Base-by-base conservation (phyloP, 1,284 basidiomycete genomes). In the Cutaneotrichosporon spelunceum region DNA sequence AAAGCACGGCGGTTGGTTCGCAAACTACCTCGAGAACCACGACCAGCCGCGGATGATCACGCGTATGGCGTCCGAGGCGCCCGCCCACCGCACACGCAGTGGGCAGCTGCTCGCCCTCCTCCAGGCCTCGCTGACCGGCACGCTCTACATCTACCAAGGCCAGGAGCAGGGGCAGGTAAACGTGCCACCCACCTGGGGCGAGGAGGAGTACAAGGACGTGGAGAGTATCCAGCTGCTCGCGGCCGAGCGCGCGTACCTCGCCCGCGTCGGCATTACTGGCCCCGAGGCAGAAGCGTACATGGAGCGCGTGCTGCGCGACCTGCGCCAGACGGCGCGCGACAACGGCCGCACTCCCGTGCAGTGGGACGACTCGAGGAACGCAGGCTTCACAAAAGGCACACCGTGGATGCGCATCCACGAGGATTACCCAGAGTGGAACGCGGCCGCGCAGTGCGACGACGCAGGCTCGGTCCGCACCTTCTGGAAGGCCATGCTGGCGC, bases 391-490 rank as follows among this genome's bases (percentile, higher is more conserved):
- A 4, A 81, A 82, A 0, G 67, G 63, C 30, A 81, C 76, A 13
- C 87, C 88, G 0, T 91, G 88, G 89, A 90, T 90, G 87, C 81
- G 86, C 13, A 84, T 88, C 8, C 87, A 88, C 68, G 87, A 88
- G 34, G 87, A 89, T 68, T 88, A 86, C 70, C 66, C 62, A 16
- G 68, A 75, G 2, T 88, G 87, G 83, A 90, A 90, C 70, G 87
- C 82, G 7, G 80, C 75, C 1, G 75, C 73, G 4, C 84, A 88
- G 73, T 56, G 81, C 10, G 64, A 72, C 0, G 83, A 88, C 56
- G 65, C 78, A 1, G 63, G 78, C 16, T 87, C 84, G 64, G 84
- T 88, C 4, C 80, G 81, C 52, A 68, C 77, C 2, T 90, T 89
- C 70, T 90, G 84, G 82, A 84, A 85, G 69, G 67, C 72, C 9